These are phyloP conservation scores for Blastobotrys apis DNA, from an alignment of 1,139 yeast genomes.

Conservation along the genomic window DNA sequence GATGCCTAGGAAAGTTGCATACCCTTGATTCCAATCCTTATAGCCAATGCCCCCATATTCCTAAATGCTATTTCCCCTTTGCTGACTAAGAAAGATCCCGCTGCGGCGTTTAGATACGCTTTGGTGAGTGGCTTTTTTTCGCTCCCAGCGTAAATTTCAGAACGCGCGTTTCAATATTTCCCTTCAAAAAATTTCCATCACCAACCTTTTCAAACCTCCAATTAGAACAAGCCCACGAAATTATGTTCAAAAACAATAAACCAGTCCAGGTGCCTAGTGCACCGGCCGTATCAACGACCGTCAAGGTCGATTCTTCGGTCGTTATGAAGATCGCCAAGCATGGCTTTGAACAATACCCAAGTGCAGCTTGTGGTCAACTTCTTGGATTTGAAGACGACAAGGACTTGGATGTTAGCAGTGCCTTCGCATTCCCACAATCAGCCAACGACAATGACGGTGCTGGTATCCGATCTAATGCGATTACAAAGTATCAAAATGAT, in stretches of 20 bases:
- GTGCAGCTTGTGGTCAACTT: conserved; percentile 68
- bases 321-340: conserved; percentile 70
- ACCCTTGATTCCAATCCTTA: conserved; percentile 1
- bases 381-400: conserved; percentile 68
- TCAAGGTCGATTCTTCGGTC: conserved; percentile 41
- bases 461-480: conserved; percentile 47
- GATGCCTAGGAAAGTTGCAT: conserved; percentile 2
- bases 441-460: conserved; percentile 40
- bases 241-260: background rate
- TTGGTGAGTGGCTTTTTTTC: background rate
- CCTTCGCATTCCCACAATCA: conserved; percentile 56
- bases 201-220: too few relatives aligned
- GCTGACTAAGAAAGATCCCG: background rate
- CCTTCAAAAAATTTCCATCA: background rate
- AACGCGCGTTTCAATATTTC: background rate
- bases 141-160: background rate
- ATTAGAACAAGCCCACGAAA: too few relatives aligned
- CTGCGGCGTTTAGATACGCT: background rate
- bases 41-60: conserved; percentile 5
- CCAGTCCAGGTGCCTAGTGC: conserved; percentile 16
- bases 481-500: conserved; percentile 66
- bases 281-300: conserved; percentile 26
- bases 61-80: conserved; percentile 10
- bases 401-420: conserved; percentile 52
- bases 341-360: conserved; percentile 64